Percentiles rank a stretch among this genome's conserved stretches.
phyloP scores from a whole-genome alignment of 129 eudicot species.

The Helianthus tuberosus region DNA sequence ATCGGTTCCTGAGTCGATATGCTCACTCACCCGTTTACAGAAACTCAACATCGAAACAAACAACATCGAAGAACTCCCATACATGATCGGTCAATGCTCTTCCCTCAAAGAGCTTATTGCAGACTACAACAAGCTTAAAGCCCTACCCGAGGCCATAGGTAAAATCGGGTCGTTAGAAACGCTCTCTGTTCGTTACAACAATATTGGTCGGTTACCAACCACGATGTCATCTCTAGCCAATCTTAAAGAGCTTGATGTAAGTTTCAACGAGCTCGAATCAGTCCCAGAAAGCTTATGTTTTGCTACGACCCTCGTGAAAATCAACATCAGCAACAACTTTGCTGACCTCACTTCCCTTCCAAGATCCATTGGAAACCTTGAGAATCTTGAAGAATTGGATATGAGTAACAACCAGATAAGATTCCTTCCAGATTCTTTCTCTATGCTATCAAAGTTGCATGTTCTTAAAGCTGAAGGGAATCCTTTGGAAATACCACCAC shows the following conservation, averaged over 20 bases:
- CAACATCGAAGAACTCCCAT: slow-evolving; percentile 83
- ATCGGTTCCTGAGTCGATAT: slow-evolving; percentile 66
- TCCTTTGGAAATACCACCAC: slow-evolving; percentile 84
- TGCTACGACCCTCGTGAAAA: slow-evolving; percentile 73
- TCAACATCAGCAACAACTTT: slow-evolving; percentile 84
- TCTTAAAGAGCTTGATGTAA: slow-evolving; percentile 74
- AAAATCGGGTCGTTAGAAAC: slow-evolving; percentile 64
- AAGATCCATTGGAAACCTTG: slow-evolving; percentile 95
- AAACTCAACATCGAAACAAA: slow-evolving; percentile 69
- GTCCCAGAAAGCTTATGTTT: slow-evolving; percentile 92
- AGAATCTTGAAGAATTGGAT: slow-evolving; percentile 77
- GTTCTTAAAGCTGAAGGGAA: slow-evolving; percentile 77
- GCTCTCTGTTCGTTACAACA: slow-evolving; percentile 70
- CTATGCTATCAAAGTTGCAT: slow-evolving; percentile 57
- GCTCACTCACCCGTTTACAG: slow-evolving; percentile 67
- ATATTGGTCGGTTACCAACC: slow-evolving; percentile 72
- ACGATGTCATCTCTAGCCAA: slow-evolving; percentile 67
- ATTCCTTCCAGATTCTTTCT: slow-evolving; percentile 78
- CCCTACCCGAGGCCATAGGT: slow-evolving; percentile 91
- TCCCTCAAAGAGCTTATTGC: slow-evolving; percentile 80
- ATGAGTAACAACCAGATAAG: slow-evolving; percentile 83
- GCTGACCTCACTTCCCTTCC: slow-evolving; percentile 78
- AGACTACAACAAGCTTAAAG: slow-evolving; percentile 85
- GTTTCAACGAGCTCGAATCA: slow-evolving; percentile 85
- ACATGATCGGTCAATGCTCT: slow-evolving; percentile 65